Evolutionary conservation across 345 rosid genomes (phyloP).

Genomic region (Syzygium grande): DNA sequence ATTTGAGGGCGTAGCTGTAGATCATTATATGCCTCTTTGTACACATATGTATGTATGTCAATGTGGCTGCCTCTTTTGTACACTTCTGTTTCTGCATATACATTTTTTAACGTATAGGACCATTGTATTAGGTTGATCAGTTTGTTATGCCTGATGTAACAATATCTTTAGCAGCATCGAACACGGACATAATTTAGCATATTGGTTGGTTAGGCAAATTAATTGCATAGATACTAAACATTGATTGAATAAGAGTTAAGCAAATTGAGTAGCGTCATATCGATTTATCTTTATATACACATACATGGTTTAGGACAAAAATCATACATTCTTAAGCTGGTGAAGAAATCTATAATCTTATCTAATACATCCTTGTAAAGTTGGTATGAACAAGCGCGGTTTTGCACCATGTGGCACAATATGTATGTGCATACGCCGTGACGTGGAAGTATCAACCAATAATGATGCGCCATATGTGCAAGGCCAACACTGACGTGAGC

Average conservation of each 20-base stretch:
- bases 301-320: not conserved
- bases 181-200: not conserved
- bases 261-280: not conserved
- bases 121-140: not conserved
- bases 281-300: too few species aligned
- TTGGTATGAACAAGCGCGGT: fast-evolving
- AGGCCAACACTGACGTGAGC: too few species aligned
- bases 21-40: not conserved
- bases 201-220: not conserved
- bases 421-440: not conserved
- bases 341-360: too few species aligned
- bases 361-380: not conserved
- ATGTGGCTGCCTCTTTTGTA: not conserved
- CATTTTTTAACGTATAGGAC: not conserved
- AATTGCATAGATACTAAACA: too few species aligned
- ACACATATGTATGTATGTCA: not conserved
- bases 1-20: not conserved
- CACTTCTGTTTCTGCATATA: not conserved
- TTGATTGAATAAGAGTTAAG: not conserved
- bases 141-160: not conserved
- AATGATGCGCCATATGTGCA: not conserved
- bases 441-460: not conserved
- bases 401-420: not conserved
- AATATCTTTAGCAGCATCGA: not conserved
- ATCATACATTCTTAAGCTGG: not conserved